A percentile compares a stretch with the other conserved stretches of the same genome.
Evolutionary conservation across 345 rosid species (phyloP).

Genomic region (Conringia planisiliqua): DNA sequence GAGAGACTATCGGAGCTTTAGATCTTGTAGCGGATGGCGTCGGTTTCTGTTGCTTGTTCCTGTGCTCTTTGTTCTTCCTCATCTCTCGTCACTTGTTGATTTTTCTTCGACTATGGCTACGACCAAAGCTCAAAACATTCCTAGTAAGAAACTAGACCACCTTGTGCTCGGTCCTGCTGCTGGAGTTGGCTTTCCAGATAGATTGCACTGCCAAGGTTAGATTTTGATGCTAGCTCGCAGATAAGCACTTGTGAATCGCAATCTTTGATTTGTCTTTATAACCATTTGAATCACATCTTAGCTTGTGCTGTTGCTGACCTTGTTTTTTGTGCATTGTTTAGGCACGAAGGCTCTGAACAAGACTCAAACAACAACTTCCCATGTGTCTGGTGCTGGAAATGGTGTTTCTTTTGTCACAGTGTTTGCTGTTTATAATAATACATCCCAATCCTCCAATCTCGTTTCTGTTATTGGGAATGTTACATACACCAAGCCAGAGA

Average conservation of each 20-base stretch:
- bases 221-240: neutral
- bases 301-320: too few species aligned
- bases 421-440: constrained; percentile 62
- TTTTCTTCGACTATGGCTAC: constrained; percentile 37
- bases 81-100: constrained; percentile 55
- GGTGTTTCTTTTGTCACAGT: constrained; percentile 65
- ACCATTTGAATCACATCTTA: too few species aligned
- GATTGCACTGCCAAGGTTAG: constrained; percentile 80
- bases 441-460: constrained; percentile 43
- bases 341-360: constrained; percentile 75
- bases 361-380: constrained; percentile 40
- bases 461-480: constrained; percentile 75
- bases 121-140: constrained; percentile 32
- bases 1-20: constrained; percentile 47
- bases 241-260: neutral
- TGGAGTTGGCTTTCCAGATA: constrained; percentile 76
- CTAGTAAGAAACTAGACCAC: constrained; percentile 57
- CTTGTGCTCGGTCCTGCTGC: constrained; percentile 69
- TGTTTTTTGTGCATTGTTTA: constrained; percentile 2
- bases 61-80: constrained; percentile 53
- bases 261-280: neutral
- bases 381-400: constrained; percentile 34
- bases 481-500: constrained; percentile 61
- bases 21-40: constrained; percentile 62
- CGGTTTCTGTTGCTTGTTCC: constrained; percentile 53